Base-by-base conservation (phyloP, 1,139 yeast species). In the Casaregolazyma lundiana region DNA sequence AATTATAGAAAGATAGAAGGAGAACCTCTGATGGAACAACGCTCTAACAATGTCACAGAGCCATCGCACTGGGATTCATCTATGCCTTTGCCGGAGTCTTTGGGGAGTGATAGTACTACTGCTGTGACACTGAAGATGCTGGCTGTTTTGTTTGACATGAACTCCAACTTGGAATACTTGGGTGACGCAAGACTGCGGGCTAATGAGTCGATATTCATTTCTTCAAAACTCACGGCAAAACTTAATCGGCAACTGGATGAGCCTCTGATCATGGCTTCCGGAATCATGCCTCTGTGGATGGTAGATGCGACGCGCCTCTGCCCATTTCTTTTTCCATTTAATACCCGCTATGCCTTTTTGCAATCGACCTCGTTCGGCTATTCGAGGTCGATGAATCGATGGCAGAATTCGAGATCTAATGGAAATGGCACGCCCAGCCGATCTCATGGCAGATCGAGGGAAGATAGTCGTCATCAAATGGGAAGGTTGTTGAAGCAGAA, bases 331-430 rank as follows among this genome's bases (percentile, higher is more conserved):
- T 88, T 87, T 61, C 97, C 97, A 0, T 70, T 90, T 47, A 95
- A 84, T 50, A 80, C 94, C 0, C 74, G 97, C 50, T 72, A 85
- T 40, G 77, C 80, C 54, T 89, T 87, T 59, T 67, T 92, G 49
- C 94, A 86, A 56, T 82, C 92, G 4, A 87, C 96, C 0, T 89
- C 97, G 0, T 90, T 87, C 70, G 97, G 97, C 0, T 84, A 86
- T 63, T 87, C 95, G 1, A 74, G 97, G 50, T 70, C 87, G 43
- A 84, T 92, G 52, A 84, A 83, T 51, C 75, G 81, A 45, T 88
- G 96, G 96, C 87, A 81, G 59, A 43, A 51, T 13, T 54, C 52
- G 9, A 44, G 58, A 18, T 48, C 47, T 17, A 48, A 47, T n/a
- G 48, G 40, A 9, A 39, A 42, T 11, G n/a, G 26, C 9, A 22